Conservation (phyloP, 2,329 filamentous ascomycete genomes). For the Chrysoporthe puriensis region DNA sequence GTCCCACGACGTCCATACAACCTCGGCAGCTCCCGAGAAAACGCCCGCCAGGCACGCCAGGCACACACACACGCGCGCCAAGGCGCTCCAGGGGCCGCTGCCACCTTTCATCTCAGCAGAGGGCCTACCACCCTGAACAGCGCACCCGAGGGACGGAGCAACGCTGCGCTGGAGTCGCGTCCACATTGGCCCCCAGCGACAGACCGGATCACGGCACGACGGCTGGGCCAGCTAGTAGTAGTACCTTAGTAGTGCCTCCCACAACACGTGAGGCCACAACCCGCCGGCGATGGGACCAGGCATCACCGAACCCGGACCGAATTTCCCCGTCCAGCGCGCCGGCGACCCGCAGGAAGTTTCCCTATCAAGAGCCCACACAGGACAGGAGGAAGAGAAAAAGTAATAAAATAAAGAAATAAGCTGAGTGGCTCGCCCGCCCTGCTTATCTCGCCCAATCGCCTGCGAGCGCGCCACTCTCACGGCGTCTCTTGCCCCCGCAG, state of each 20-base stretch:
- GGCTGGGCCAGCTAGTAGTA: not conserved
- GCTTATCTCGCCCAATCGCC: not conserved
- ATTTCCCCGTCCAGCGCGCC: too few species aligned
- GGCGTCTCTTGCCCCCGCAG: too few species aligned
- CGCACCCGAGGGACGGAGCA: not conserved
- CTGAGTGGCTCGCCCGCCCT: not conserved
- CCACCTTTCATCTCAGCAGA: not conserved
- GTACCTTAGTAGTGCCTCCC: too few species aligned
- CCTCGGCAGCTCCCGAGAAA: conserved; percentile 11
- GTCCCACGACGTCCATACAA: not conserved
- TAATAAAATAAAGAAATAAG: not conserved
- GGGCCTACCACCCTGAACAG: not conserved
- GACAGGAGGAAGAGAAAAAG: not conserved
- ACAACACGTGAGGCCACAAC: too few species aligned
- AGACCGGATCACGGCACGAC: not conserved
- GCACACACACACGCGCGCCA: not conserved
- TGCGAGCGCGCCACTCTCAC: not conserved
- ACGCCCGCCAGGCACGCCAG: too few species aligned
- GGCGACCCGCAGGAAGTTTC: too few species aligned
- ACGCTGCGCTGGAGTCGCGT: not conserved
- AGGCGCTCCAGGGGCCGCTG: not conserved
- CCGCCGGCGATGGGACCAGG: too few species aligned
- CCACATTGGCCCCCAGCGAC: too few species aligned
- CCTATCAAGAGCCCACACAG: not conserved
- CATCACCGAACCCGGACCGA: too few species aligned